Evolutionary conservation across 2,329 filamentous ascomycete species (phyloP).

Genomic region (Aspergillus sp.): DNA sequence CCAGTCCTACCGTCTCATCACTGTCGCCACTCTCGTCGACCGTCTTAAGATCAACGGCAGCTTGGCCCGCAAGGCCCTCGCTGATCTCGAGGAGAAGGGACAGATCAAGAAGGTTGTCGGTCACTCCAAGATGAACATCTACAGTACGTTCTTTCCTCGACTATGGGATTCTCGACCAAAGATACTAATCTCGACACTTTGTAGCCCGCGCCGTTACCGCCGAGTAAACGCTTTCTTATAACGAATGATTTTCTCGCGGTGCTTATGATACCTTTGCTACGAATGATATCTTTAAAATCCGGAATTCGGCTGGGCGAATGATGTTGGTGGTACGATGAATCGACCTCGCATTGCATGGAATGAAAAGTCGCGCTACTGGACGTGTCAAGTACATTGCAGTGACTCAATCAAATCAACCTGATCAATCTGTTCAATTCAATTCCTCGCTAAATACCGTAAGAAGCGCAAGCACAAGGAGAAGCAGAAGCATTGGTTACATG

Average conservation of each 20-base stretch:
- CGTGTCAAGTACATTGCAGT: constrained; percentile 32
- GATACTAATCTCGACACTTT: constrained; percentile 10
- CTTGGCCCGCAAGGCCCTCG: constrained; percentile 83
- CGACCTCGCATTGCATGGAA: constrained; percentile 31
- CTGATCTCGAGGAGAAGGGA: constrained; percentile 95
- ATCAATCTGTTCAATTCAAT: constrained; percentile 22
- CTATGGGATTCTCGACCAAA: not conserved
- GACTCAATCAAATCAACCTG: constrained; percentile 26
- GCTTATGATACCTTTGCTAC: constrained; percentile 36
- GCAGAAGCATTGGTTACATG: not conserved
- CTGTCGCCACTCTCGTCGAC: constrained; percentile 97
- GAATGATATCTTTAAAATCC: constrained; percentile 40
- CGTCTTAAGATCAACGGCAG: constrained; percentile 99
- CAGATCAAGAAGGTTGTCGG: constrained; percentile 96
- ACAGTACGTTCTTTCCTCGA: constrained; percentile 65
- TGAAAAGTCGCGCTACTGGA: constrained; percentile 30
- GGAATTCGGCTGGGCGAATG: constrained; percentile 38
- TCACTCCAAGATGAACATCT: constrained; percentile 98
- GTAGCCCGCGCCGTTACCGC: constrained; percentile 46
- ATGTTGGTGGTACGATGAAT: constrained; percentile 34
- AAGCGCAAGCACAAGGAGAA: not conserved
- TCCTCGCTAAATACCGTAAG: not conserved
- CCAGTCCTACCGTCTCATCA: constrained; percentile 99
- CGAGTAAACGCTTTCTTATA: constrained; percentile 40
- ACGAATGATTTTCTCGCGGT: constrained; percentile 36